Conservation (phyloP, 2,329 filamentous ascomycete species). For the Hypoxylon sp. region DNA sequence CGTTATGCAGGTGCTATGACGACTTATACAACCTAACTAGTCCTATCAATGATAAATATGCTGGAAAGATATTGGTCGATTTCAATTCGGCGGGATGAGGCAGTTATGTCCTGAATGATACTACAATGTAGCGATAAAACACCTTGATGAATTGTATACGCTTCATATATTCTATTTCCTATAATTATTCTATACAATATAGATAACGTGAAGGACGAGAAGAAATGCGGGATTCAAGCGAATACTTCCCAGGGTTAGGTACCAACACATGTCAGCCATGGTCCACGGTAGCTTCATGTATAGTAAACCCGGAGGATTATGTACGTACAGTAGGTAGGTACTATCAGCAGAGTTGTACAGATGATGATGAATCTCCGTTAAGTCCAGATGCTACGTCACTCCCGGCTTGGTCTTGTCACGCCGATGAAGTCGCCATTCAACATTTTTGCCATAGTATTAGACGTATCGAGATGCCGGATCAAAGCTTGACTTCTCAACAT, state of each 20-base stretch:
- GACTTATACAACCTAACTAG: slow-evolving; percentile 40
- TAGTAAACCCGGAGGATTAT: slow-evolving; percentile 7
- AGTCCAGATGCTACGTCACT: slow-evolving; percentile 39
- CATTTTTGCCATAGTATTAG: slow-evolving; percentile 9
- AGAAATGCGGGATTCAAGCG: not conserved
- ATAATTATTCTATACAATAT: too few species aligned
- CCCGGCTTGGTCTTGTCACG: slow-evolving; percentile 29
- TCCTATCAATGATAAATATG: slow-evolving; percentile 24
- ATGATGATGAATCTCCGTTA: slow-evolving; percentile 34
- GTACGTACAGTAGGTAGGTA: slow-evolving; percentile 6
- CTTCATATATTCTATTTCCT: not conserved
- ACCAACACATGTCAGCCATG: not conserved
- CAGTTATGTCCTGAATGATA: not conserved
- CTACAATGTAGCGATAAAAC: not conserved
- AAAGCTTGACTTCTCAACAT: slow-evolving; percentile 14
- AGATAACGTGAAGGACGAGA: too few species aligned
- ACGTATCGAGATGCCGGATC: slow-evolving; percentile 27
- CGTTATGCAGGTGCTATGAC: slow-evolving; percentile 45
- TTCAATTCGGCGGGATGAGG: not conserved
- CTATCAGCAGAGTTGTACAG: slow-evolving; percentile 8
- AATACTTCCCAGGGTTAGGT: not conserved
- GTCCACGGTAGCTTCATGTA: not conserved
- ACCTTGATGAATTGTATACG: not conserved
- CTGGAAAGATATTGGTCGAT: slow-evolving; percentile 11
- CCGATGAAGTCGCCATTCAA: slow-evolving; percentile 31